Evolutionary conservation across 2,329 filamentous ascomycete genomes (phyloP).

Genomic region (Mycosphaerelloides madeirae): DNA sequence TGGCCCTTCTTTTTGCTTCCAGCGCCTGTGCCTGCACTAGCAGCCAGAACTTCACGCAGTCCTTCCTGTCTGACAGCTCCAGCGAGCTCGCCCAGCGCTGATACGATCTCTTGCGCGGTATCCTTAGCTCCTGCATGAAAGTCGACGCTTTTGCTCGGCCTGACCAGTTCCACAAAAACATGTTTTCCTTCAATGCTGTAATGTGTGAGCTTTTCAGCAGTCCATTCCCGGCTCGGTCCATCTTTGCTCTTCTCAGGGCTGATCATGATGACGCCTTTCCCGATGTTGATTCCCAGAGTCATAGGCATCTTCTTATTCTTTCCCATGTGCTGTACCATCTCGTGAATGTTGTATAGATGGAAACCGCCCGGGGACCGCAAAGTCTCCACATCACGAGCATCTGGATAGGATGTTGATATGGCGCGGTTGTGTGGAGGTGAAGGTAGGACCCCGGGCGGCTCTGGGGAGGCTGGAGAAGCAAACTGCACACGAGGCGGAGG

Average conservation of each 20-base stretch:
- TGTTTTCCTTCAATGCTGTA: constrained; percentile 98
- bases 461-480: constrained; percentile 35
- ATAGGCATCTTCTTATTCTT: constrained; percentile 98
- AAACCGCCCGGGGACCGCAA: constrained; percentile 68
- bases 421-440: constrained; percentile 55
- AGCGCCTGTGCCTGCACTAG: constrained; percentile 59
- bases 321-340: constrained; percentile 95
- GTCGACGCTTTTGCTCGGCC: constrained; percentile 90
- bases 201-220: constrained; percentile 89
- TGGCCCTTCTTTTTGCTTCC: constrained; percentile 71
- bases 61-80: constrained; percentile 80
- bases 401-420: constrained; percentile 31
- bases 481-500: constrained; percentile 39
- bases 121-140: constrained; percentile 97
- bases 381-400: constrained; percentile 41
- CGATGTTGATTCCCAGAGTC: constrained; percentile 88
- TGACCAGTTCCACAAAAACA: constrained; percentile 88
- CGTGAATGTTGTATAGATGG: constrained; percentile 93
- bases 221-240: constrained; percentile 86
- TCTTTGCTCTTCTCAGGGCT: constrained; percentile 79
- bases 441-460: constrained; percentile 41
- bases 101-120: constrained; percentile 88
- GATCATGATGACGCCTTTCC: constrained; percentile 83
- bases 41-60: constrained; percentile 78
- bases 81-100: constrained; percentile 79